Evolutionary conservation across 768 basidiomycete genomes (phyloP).

Genomic region (Termitomyces heimii): DNA sequence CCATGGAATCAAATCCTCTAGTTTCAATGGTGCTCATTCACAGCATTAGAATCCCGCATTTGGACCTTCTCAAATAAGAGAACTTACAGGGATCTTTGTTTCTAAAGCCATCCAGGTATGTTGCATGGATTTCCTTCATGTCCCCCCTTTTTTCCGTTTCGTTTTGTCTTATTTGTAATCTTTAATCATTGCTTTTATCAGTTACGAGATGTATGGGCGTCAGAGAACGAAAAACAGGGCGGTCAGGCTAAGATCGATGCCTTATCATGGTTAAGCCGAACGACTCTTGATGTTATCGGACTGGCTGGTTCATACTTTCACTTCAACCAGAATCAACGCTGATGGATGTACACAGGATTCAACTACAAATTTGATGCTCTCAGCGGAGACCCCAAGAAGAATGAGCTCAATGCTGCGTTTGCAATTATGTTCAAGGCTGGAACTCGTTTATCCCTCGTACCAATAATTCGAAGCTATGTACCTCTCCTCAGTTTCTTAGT

Average conservation of each 20-base stretch:
- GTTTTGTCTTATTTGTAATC: background rate
- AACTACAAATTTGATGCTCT: constrained; percentile 22
- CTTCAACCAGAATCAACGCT: constrained; percentile 16
- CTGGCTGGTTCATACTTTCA: constrained; percentile 45
- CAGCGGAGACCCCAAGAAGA: constrained; percentile 20
- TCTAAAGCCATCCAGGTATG: constrained; percentile 48
- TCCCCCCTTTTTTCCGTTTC: background rate
- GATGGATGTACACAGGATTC: constrained; percentile 17
- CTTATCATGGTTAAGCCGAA: constrained; percentile 56
- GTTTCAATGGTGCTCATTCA: constrained; percentile 7
- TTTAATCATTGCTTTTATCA: constrained; percentile 13
- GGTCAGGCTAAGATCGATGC: constrained; percentile 42
- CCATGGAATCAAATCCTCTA: background rate
- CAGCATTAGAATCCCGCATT: constrained; percentile 57
- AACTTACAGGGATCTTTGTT: constrained; percentile 50
- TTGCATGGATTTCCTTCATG: background rate
- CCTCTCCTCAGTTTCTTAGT: constrained; percentile 30
- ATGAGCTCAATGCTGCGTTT: constrained; percentile 44
- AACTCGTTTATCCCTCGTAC: constrained; percentile 23
- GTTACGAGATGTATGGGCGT: constrained; percentile 45
- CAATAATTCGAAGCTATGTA: constrained; percentile 21
- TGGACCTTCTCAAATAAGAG: constrained; percentile 51
- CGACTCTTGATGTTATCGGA: constrained; percentile 74
- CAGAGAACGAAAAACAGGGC: constrained; percentile 24
- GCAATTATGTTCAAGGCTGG: constrained; percentile 36